These are phyloP conservation scores for Linum trigynum DNA, from an alignment of 345 rosid species.

Conservation along the genomic window DNA sequence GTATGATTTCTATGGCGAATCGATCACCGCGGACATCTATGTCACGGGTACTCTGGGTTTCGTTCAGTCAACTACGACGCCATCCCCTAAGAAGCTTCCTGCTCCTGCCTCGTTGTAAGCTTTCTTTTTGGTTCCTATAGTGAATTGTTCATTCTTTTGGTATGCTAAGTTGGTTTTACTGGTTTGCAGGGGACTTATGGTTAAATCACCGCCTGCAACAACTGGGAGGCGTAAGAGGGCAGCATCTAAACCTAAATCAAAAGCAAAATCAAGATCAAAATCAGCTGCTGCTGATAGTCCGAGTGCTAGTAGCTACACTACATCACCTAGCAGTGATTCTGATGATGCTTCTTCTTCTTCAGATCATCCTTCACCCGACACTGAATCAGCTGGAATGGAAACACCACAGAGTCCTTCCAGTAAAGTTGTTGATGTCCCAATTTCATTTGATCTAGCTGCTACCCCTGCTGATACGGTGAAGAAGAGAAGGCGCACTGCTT, in stretches of 20 bases:
- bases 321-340: slow-evolving; percentile 1
- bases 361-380: slow-evolving; percentile 19
- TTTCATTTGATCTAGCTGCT: slow-evolving; percentile 32
- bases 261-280: too few species aligned
- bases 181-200: too few species aligned
- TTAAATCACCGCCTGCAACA: slow-evolving; percentile 21
- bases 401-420: slow-evolving; percentile 15
- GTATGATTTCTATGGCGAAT: slow-evolving; percentile 57
- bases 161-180: too few species aligned
- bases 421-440: slow-evolving; percentile 12
- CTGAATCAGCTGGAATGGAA: slow-evolving; percentile 17
- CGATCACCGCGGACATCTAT: slow-evolving; percentile 67
- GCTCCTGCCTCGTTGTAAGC: slow-evolving; percentile 31
- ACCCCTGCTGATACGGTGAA: slow-evolving; percentile 70
- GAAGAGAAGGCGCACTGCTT: slow-evolving; percentile 66
- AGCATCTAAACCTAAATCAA: slow-evolving; percentile 6
- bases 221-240: slow-evolving; percentile 22
- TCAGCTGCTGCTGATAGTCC: slow-evolving; percentile 21
- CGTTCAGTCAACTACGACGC: background rate
- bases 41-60: slow-evolving; percentile 56
- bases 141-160: too few species aligned
- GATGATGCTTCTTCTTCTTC: background rate
- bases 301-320: background rate
- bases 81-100: slow-evolving; percentile 11
- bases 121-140: background rate